Conservation (phyloP, 164 flowering plant species). For the Aristolochia contorta region DNA sequence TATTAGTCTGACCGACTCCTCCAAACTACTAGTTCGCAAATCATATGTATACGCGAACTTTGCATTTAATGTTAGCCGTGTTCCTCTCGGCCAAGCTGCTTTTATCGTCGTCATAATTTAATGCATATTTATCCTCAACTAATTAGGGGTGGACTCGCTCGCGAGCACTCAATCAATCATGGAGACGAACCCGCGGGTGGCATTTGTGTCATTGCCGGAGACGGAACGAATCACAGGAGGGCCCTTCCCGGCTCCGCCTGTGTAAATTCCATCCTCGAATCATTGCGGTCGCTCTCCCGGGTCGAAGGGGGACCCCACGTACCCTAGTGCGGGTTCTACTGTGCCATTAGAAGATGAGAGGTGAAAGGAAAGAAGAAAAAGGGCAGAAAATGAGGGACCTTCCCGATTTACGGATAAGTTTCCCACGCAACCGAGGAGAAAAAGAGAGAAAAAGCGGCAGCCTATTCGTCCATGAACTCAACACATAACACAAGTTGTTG, state of each 20-base stretch:
- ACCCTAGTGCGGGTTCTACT: constrained; percentile 16
- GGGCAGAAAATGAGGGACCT: constrained; percentile 4
- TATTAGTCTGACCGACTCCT: too few species aligned
- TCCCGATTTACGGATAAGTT: constrained; percentile 18
- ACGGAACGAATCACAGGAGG: not conserved
- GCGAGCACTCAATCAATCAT: too few species aligned
- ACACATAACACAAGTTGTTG: not conserved
- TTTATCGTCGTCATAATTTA: too few species aligned
- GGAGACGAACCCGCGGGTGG: not conserved
- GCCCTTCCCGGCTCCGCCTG: too few species aligned
- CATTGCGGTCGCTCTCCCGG: constrained; percentile 7
- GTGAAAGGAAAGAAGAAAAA: not conserved
- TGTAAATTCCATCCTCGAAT: constrained; percentile 5
- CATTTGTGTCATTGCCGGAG: not conserved
- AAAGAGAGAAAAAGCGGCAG: not conserved
- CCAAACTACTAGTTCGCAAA: too few species aligned
- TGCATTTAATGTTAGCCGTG: too few species aligned
- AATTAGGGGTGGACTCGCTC: too few species aligned
- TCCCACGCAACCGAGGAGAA: not conserved
- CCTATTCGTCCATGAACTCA: too few species aligned
- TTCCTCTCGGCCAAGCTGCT: too few species aligned
- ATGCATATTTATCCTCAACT: too few species aligned
- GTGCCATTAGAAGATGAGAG: constrained; percentile 10
- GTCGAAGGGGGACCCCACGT: not conserved
- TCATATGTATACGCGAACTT: too few species aligned